Conservation (phyloP, 106 monocot genomes). For the Dendrobium chrysotoxum region DNA sequence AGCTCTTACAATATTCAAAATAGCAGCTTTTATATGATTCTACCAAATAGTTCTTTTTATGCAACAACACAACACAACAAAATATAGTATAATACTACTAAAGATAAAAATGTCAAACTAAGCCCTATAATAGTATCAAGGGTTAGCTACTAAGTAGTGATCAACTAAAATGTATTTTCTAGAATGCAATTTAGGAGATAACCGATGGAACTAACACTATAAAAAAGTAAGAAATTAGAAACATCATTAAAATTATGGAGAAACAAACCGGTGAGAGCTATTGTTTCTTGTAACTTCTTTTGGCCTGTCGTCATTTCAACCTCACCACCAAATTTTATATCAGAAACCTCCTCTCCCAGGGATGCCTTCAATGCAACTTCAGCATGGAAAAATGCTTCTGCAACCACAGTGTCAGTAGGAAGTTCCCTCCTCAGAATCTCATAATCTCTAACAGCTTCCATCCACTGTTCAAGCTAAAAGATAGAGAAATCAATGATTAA, state of each 20-base stretch:
- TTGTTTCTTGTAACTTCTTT: constrained; percentile 37
- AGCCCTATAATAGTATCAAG: too few species aligned
- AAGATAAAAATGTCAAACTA: too few species aligned
- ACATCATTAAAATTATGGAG: not conserved
- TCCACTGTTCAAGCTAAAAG: constrained; percentile 50
- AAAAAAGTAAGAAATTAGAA: not conserved
- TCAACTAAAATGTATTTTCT: not conserved
- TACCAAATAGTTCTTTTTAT: too few species aligned
- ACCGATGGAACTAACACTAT: not conserved
- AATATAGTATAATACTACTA: too few species aligned
- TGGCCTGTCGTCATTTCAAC: constrained; percentile 34
- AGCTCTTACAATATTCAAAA: too few species aligned
- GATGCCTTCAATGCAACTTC: constrained; percentile 51
- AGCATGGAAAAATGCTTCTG: constrained; percentile 48
- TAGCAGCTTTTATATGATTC: too few species aligned
- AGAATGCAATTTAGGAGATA: not conserved
- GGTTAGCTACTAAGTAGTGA: not conserved
- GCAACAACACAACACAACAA: too few species aligned
- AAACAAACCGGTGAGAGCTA: constrained; percentile 44
- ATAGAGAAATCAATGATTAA: not conserved
- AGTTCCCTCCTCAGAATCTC: constrained; percentile 51
- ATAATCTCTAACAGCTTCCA: constrained; percentile 54
- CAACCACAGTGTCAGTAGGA: constrained; percentile 42
- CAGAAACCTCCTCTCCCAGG: constrained; percentile 43
- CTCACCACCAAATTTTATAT: constrained; percentile 59